Evolutionary conservation across 176 grass and related monocot species (phyloP).

Genomic region (Cocos nucifera): DNA sequence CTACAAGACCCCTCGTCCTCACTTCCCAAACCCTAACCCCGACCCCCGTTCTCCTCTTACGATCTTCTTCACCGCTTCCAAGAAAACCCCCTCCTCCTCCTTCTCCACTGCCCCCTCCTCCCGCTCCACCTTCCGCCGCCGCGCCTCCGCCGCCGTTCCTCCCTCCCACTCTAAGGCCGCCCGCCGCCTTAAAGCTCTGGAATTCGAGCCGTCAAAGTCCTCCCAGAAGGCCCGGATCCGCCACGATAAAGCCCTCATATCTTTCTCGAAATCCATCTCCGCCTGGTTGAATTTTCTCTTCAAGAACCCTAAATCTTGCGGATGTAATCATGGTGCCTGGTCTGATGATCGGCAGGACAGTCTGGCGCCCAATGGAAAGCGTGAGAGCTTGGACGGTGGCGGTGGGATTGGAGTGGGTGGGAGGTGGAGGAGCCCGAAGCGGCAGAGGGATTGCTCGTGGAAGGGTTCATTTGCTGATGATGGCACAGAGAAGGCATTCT

Average conservation of each 20-base stretch:
- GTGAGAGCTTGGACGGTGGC: slow-evolving; percentile 9
- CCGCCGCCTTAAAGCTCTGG: slow-evolving; percentile 38
- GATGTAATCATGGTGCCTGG: slow-evolving; percentile 21
- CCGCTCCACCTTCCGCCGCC: too few species aligned
- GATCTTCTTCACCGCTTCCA: slow-evolving; percentile 33
- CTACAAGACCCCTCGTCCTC: slow-evolving; percentile 30
- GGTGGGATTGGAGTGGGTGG: neutral
- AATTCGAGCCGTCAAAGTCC: slow-evolving; percentile 44
- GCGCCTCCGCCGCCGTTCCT: neutral
- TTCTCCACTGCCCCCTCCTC: neutral
- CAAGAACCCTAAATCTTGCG: slow-evolving; percentile 29
- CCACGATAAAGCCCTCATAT: slow-evolving; percentile 30
- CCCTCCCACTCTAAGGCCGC: neutral
- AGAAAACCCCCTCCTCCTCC: slow-evolving; percentile 16
- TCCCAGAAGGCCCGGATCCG: slow-evolving; percentile 35
- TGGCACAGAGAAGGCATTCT: slow-evolving; percentile 17
- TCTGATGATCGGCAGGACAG: neutral
- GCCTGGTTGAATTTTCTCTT: slow-evolving; percentile 53
- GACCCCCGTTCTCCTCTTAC: slow-evolving; percentile 12
- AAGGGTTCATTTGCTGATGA: slow-evolving; percentile 2
- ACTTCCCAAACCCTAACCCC: slow-evolving; percentile 18
- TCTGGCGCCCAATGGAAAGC: slow-evolving; percentile 1
- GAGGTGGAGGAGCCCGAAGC: slow-evolving; percentile 34
- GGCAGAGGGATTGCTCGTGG: slow-evolving; percentile 13
- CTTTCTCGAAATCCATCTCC: slow-evolving; percentile 29